These are phyloP conservation scores for Pharnaceum exiguum DNA, from an alignment of 148 eudicot species.

Conservation along the genomic window DNA sequence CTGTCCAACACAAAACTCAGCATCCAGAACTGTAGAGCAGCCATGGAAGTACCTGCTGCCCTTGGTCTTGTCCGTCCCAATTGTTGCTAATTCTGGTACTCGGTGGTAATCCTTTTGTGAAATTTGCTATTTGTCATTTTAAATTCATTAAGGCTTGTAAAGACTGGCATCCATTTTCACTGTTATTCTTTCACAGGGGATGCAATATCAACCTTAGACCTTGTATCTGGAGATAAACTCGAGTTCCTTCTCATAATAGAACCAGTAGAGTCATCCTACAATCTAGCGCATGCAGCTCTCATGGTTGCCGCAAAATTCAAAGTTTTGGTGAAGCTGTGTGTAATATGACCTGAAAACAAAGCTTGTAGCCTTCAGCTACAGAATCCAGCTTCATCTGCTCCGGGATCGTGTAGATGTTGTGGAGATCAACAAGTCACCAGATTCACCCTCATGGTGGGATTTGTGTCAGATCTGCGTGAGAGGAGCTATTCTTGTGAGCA, in stretches of 20 bases:
- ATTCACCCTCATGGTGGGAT: constrained; percentile 82
- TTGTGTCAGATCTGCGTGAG: constrained; percentile 57
- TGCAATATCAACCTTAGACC: constrained; percentile 59
- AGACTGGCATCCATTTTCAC: no score
- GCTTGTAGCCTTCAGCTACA: constrained; percentile 17
- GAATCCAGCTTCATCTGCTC: constrained; percentile 8
- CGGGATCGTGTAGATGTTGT: constrained; percentile 41
- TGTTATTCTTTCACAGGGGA: no score
- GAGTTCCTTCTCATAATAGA: constrained; percentile 77
- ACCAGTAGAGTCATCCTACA: constrained; percentile 59
- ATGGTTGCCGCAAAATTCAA: constrained; percentile 56
- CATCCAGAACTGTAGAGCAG: constrained; percentile 86
- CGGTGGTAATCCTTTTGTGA: background rate
- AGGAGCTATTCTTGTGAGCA: constrained; percentile 97
- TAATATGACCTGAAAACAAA: constrained; percentile 58
- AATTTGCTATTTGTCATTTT: no score
- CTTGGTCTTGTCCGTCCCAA: constrained; percentile 95
- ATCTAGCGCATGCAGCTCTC: constrained; percentile 55
- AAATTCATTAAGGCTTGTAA: no score
- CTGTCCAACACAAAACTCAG: constrained; percentile 73
- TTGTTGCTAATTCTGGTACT: constrained; percentile 75
- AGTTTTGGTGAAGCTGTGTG: constrained; percentile 57
- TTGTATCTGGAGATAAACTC: constrained; percentile 58
- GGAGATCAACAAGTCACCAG: constrained; percentile 37
- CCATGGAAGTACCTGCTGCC: constrained; percentile 94